These are phyloP conservation scores for Podila minutissima DNA, from an alignment of 192 early-diverging fungal genomes.

Conservation along the genomic window DNA sequence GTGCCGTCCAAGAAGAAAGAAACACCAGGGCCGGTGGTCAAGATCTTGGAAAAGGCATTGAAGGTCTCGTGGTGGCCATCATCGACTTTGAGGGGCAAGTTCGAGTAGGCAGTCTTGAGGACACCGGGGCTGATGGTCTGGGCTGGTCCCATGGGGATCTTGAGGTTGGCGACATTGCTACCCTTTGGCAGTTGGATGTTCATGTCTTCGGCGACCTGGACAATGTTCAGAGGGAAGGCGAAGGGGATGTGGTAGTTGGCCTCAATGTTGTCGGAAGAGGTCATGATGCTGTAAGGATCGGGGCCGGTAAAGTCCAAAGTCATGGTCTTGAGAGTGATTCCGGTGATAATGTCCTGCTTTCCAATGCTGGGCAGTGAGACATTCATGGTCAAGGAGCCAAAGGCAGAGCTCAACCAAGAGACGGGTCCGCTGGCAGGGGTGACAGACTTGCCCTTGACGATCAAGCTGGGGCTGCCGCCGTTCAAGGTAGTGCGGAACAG, in stretches of 20 bases:
- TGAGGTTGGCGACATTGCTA: slow-evolving; percentile 41
- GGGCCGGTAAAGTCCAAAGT: slow-evolving; percentile 58
- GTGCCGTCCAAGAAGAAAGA: slow-evolving; percentile 59
- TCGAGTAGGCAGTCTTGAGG: slow-evolving; percentile 56
- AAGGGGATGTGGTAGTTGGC: slow-evolving; percentile 69
- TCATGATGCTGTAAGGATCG: slow-evolving; percentile 59
- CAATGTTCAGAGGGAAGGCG: slow-evolving; percentile 66
- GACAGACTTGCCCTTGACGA: slow-evolving; percentile 60
- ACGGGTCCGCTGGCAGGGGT: slow-evolving; percentile 56
- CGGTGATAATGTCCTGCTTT: slow-evolving; percentile 61
- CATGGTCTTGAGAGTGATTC: slow-evolving; percentile 64
- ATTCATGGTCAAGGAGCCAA: slow-evolving; percentile 58
- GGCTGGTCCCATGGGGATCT: slow-evolving; percentile 40
- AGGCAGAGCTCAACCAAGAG: slow-evolving; percentile 61
- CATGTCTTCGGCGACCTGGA: slow-evolving; percentile 62
- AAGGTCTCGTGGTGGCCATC: slow-evolving; percentile 53
- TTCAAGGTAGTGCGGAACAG: slow-evolving; percentile 62
- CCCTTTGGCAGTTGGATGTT: slow-evolving; percentile 53
- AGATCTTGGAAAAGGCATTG: slow-evolving; percentile 58
- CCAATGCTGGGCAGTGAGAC: slow-evolving; percentile 58
- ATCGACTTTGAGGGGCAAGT: slow-evolving; percentile 55
- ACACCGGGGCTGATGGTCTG: slow-evolving; percentile 54
- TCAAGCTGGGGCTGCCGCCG: slow-evolving; percentile 57
- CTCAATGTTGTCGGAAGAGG: slow-evolving; percentile 56
- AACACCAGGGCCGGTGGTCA: slow-evolving; percentile 57